A percentile compares a stretch with the other conserved stretches of the same genome.
These are phyloP conservation scores for Dipodascopsis tothii DNA, from an alignment of 805 yeast genomes.

Conservation along the genomic window DNA sequence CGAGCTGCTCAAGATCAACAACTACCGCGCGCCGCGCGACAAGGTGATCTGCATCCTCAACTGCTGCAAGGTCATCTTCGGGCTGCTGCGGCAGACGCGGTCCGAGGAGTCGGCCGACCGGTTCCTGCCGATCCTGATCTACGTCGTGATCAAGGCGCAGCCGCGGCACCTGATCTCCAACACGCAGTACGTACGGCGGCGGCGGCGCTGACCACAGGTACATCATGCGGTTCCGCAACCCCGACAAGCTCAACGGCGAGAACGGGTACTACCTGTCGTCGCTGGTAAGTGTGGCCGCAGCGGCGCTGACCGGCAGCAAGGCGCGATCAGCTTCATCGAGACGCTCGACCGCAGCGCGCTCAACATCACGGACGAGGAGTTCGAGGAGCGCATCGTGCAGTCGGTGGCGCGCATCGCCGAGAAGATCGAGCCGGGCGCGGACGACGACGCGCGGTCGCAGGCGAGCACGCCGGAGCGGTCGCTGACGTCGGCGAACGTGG, in stretches of 20 bases:
- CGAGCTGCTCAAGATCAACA: constrained; percentile 71
- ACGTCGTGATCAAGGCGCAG: constrained; percentile 63
- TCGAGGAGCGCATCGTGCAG: constrained; percentile 37
- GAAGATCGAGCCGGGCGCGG: constrained; percentile 23
- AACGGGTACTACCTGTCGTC: constrained; percentile 85
- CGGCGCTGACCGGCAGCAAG: constrained; percentile 37
- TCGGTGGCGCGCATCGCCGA: constrained; percentile 41
- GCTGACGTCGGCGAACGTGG: constrained; percentile 17
- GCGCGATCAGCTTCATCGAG: constrained; percentile 75
- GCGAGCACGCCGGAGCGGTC: constrained; percentile 11
- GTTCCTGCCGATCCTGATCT: constrained; percentile 82
- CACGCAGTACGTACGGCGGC: constrained; percentile 43
- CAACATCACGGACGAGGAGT: constrained; percentile 56
- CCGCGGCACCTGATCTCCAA: constrained; percentile 66
- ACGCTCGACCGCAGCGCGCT: constrained; percentile 50
- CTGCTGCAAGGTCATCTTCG: constrained; percentile 87
- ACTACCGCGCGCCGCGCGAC: constrained; percentile 88
- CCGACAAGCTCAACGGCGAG: constrained; percentile 74
- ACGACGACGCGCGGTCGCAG: constrained; percentile 7
- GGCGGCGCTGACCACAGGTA: neutral
- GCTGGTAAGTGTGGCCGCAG: constrained; percentile 29
- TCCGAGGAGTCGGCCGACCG: constrained; percentile 85
- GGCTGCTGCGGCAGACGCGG: constrained; percentile 60
- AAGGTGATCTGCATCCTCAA: constrained; percentile 85
- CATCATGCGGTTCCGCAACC: constrained; percentile 74